Evolutionary conservation across 768 basidiomycete species (phyloP), one percentile per base, ranked within the genome.

Genomic region (Collybiopsis confluens): DNA sequence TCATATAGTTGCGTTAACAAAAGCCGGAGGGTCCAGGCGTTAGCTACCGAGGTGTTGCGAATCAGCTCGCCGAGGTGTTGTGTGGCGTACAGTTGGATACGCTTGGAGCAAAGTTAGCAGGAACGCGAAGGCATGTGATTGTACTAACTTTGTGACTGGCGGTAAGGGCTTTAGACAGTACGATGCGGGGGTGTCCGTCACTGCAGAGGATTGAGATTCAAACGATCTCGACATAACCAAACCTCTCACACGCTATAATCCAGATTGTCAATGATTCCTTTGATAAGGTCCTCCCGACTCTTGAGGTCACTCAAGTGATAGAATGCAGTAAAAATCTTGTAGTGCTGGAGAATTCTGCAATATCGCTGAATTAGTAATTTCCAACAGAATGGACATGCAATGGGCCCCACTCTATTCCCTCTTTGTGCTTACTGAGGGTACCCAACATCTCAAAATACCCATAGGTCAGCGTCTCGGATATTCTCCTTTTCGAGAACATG

Each of bases 401-500:
- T 35, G 40, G 36, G 41, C 72, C 88, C 60, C 65, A 95, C 94
- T 91, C 89, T 21, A 95, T 81, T 23, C 97, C 97, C 44, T 97
- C 92, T 45, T 84, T 79, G 58, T 86, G 83, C 63, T 88, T 92
- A 72, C 91, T 96, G 43, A 99, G 74, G 1, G 83, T 86, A 7
- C 96, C 96, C 2, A 99, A 78, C 86, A 99, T 94, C 62, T 97
- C 93, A 59, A 99, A 82, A 68, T 98, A 98, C 0, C 94, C 96
- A 60, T 82, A 89, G 0, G 92, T 91, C 61, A 99, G 69, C 0
- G 92, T 93, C 16, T 86, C 85, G 37, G 86, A 77, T 45, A 98
- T 78, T 6, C 92, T 79, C 59, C 84, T 79, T 64, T 88, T 89
- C 1, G 94, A 92, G 62, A 98, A 92, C 47, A 90, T 79, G 0